Percentiles rank a stretch among this genome's conserved stretches.
These are phyloP conservation scores for Lachancea sp. DNA, from an alignment of 805 yeast species.

Conservation along the genomic window DNA sequence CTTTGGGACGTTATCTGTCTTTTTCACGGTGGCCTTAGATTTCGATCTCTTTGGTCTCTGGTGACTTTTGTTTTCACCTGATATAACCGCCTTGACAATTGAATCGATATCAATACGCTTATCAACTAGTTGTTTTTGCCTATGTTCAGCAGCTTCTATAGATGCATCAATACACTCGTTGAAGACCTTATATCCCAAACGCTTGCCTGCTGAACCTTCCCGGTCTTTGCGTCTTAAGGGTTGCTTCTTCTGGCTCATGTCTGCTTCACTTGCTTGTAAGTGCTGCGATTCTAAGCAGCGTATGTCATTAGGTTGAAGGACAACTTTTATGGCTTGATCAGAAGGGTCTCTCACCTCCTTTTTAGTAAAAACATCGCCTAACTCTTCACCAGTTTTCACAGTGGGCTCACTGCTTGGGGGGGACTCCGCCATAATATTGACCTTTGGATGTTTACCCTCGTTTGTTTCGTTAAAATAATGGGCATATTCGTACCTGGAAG, in stretches of 20 bases:
- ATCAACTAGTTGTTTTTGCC: constrained; percentile 8
- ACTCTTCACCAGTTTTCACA: not conserved
- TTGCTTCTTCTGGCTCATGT: not conserved
- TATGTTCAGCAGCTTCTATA: constrained; percentile 7
- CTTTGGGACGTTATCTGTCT: not conserved
- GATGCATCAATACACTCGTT: constrained; percentile 14
- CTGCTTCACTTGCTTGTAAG: not conserved
- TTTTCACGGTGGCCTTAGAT: not conserved
- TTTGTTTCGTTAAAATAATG: constrained; percentile 23
- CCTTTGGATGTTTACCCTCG: constrained; percentile 17
- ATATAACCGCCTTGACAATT: constrained; percentile 15
- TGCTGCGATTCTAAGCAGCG: constrained; percentile 1
- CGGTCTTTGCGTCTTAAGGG: not conserved
- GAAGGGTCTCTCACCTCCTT: not conserved
- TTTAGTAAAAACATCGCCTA: not conserved
- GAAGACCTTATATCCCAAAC: constrained; percentile 15
- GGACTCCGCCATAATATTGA: constrained; percentile 19
- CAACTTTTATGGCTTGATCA: not conserved
- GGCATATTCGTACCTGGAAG: constrained; percentile 16
- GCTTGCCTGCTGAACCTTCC: not conserved
- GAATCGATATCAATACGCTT: constrained; percentile 12
- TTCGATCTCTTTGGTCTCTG: not conserved
- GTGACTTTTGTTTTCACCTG: not conserved
- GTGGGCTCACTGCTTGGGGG: not conserved
- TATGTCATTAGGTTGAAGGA: not conserved